phyloP scores from a whole-genome alignment of 1,139 yeast genomes.

The Saccharomyces hybrid region DNA sequence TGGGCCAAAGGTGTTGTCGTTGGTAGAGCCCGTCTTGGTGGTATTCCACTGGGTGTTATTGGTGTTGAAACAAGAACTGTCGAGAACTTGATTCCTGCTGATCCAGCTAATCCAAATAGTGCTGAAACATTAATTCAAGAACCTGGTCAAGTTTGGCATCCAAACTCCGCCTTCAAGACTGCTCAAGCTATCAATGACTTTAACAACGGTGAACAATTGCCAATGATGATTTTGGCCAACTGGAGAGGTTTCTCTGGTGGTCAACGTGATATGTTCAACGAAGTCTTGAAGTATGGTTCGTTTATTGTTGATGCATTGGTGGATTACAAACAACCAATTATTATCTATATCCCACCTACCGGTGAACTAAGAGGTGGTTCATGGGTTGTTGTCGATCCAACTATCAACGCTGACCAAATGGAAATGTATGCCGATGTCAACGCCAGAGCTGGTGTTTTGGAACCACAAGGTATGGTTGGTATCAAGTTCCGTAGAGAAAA shows the following conservation, averaged over 20 bases:
- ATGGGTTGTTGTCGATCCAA: constrained; percentile 99
- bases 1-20: constrained; percentile 99
- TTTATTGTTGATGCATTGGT: constrained; percentile 95
- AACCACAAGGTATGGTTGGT: constrained; percentile 99
- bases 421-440: constrained; percentile 98
- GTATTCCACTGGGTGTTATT: constrained; percentile 96
- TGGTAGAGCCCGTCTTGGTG: constrained; percentile 97
- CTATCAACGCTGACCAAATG: constrained; percentile 94
- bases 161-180: constrained; percentile 97
- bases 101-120: constrained; percentile 94
- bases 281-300: constrained; percentile 93
- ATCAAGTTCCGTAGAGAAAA: constrained; percentile 94
- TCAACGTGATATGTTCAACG: constrained; percentile 98
- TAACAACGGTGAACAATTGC: constrained; percentile 95
- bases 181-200: constrained; percentile 97
- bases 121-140: constrained; percentile 84
- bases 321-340: constrained; percentile 91
- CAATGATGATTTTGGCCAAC: constrained; percentile 94
- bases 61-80: constrained; percentile 89
- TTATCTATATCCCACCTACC: constrained; percentile 93
- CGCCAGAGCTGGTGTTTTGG: constrained; percentile 96
- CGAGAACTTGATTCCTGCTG: constrained; percentile 90
- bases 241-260: constrained; percentile 99
- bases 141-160: constrained; percentile 99
- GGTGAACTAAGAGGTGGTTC: constrained; percentile 99